Base-by-base conservation (phyloP, 2,329 filamentous ascomycete species). In the Clarireedia sp. region DNA sequence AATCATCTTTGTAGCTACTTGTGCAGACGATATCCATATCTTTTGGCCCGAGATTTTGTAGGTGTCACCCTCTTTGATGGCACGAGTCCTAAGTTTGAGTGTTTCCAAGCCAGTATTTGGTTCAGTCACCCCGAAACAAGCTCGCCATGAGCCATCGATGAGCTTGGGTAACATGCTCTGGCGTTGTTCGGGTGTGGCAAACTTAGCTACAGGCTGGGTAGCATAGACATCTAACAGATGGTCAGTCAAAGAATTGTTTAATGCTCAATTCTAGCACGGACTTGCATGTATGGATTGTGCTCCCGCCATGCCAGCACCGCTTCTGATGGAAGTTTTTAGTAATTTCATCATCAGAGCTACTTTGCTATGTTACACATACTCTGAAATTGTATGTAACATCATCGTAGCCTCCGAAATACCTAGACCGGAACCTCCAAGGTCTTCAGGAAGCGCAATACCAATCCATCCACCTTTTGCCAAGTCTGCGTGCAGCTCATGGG, bases 11-110 rank as follows among this genome's bases (percentile, higher is more conserved):
- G 78, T 78, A 0, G 89, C 89, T 0, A 92, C 86, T 67, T 95
- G 88, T 0, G 89, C 89, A 52, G 83, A 91, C 0, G 88, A 89
- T 54, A 94, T 95, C 89, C 89, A 95, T 54, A 92, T 91, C 72
- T 95, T 95, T 67, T 92, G 87, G 0, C 89, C 89, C 0, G 81
- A 81, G 10, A 95, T 77, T 1, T 72, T 74, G 67, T 91, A 95
- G 3, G 74, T 77, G 14, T 78, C 73, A 0, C 79, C 80, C 19
- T 82, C 79, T 61, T 77, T 79, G 29, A 70, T 77, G 0, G 89
- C 89, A 5, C 73, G 71, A 0, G 88, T 92, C 40, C 76, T 77
- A 3, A 95, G 73, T 43, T 83, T 80, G 10, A 91, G 73, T 0
- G 89, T 95, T 57, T 95, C 86, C 1, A 95, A 79, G 0, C 89